These are phyloP conservation scores for Aspergillus sojae DNA, from an alignment of 2,329 filamentous ascomycete genomes.

Conservation along the genomic window DNA sequence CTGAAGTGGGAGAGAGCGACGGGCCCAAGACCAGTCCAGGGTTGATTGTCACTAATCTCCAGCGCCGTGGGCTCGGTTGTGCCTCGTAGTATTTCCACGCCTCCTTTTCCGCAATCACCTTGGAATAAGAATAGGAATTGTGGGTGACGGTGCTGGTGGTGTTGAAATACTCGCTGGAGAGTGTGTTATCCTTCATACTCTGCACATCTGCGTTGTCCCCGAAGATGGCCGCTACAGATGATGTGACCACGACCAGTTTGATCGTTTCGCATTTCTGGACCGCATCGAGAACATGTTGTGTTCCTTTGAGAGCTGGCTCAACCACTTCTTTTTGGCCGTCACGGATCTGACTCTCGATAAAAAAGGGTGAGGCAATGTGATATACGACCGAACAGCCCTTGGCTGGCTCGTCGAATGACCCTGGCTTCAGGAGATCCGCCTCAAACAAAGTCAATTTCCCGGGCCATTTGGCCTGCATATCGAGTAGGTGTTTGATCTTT, in stretches of 20 bases:
- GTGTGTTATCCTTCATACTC: no score
- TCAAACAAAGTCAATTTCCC: slow-evolving; percentile 28
- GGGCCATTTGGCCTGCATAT: slow-evolving; percentile 20
- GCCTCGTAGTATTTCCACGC: slow-evolving; percentile 26
- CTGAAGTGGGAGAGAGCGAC: no score
- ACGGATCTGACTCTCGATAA: slow-evolving; percentile 27
- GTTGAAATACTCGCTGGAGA: no score
- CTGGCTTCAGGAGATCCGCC: slow-evolving; percentile 31
- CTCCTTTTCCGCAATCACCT: slow-evolving; percentile 21
- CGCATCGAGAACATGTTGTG: slow-evolving; percentile 27
- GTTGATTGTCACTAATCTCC: slow-evolving; percentile 31
- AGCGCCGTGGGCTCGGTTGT: slow-evolving; percentile 21
- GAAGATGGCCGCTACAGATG: no score
- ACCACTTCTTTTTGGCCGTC: slow-evolving; percentile 15
- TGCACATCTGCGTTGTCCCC: no score
- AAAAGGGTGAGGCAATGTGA: slow-evolving; percentile 41
- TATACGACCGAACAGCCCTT: slow-evolving; percentile 34
- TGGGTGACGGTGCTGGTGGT: no score
- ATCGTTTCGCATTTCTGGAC: slow-evolving; percentile 27
- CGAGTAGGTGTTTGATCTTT: slow-evolving; percentile 21
- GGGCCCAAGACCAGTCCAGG: slow-evolving; percentile 4
- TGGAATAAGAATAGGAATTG: no score
- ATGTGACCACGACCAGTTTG: slow-evolving; percentile 23
- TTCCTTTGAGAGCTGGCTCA: slow-evolving; percentile 30
- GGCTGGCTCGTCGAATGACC: slow-evolving; percentile 33